A percentile compares a stretch with the other conserved stretches of the same genome.
These are phyloP conservation scores for Kwoniella bestiolae DNA, from an alignment of 768 basidiomycete species.

Conservation along the genomic window DNA sequence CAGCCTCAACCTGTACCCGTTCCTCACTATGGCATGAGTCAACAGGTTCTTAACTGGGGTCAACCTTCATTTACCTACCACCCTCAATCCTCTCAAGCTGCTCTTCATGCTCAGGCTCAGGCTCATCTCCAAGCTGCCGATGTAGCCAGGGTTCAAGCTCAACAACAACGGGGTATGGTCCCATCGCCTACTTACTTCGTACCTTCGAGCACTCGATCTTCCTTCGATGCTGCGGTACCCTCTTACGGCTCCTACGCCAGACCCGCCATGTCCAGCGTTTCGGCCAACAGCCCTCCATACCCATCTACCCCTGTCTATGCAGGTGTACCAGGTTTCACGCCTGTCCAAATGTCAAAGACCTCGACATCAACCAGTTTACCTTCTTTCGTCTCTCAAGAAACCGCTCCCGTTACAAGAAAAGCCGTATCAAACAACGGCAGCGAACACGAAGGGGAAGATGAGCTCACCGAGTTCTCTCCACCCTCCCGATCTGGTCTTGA, in stretches of 20 bases:
- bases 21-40: slow-evolving; percentile 19
- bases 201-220: slow-evolving; percentile 13
- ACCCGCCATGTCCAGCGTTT: slow-evolving; percentile 19
- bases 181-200: slow-evolving; percentile 15
- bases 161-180: slow-evolving; percentile 21
- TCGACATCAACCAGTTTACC: slow-evolving; percentile 21
- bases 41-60: not conserved
- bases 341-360: slow-evolving; percentile 20
- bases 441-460: slow-evolving; percentile 38
- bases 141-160: slow-evolving; percentile 28
- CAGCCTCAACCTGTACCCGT: slow-evolving; percentile 24
- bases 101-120: slow-evolving; percentile 42
- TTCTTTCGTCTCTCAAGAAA: slow-evolving; percentile 15
- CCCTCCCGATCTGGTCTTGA: slow-evolving; percentile 3
- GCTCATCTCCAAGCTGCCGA: slow-evolving; percentile 42
- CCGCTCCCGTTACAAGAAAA: slow-evolving; percentile 15
- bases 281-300: slow-evolving; percentile 25
- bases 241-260: slow-evolving; percentile 2
- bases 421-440: slow-evolving; percentile 13
- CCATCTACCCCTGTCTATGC: slow-evolving; percentile 31
- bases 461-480: slow-evolving; percentile 34
- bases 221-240: slow-evolving; percentile 18
- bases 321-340: slow-evolving; percentile 12
- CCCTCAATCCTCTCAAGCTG: slow-evolving; percentile 26
- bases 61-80: slow-evolving; percentile 29